These are phyloP conservation scores for Gossypium bickii DNA, from an alignment of 345 rosid genomes.

Conservation along the genomic window DNA sequence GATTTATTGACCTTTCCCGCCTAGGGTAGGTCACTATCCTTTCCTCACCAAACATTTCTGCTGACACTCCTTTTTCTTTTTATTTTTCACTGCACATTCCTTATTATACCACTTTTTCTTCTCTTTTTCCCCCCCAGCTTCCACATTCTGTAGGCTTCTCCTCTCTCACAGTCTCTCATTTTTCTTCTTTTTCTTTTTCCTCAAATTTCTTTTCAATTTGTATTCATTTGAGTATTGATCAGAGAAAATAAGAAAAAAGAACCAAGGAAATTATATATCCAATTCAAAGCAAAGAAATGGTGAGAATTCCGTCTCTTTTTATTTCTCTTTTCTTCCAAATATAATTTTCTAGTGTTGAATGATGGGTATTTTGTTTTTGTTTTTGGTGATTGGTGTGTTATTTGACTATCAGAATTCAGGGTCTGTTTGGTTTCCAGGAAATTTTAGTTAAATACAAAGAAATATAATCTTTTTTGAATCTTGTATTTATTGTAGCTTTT, in stretches of 20 bases:
- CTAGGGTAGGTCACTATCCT: not conserved
- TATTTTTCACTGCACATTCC: slow-evolving; percentile 7
- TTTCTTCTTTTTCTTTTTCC: no score
- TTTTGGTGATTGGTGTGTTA: not conserved
- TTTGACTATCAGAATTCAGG: not conserved
- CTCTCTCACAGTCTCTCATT: not conserved
- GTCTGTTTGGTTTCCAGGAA: slow-evolving; percentile 15
- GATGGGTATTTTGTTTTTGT: not conserved
- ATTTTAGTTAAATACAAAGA: not conserved
- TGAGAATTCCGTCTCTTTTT: not conserved
- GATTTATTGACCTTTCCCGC: slow-evolving; percentile 13
- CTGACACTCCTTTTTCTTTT: not conserved
- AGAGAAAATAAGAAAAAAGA: not conserved
- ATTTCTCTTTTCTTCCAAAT: not conserved
- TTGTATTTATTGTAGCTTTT: not conserved
- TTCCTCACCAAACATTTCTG: not conserved
- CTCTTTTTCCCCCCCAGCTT: not conserved
- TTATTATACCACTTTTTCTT: not conserved
- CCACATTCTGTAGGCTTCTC: slow-evolving; percentile 7
- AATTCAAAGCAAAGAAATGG: slow-evolving; percentile 13
- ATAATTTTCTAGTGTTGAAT: not conserved
- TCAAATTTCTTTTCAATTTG: not conserved
- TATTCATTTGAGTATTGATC: not conserved
- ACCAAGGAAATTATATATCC: not conserved
- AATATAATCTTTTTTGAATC: not conserved